Evolutionary conservation across 345 rosid species (phyloP).

Genomic region (Eucalyptus regnans): DNA sequence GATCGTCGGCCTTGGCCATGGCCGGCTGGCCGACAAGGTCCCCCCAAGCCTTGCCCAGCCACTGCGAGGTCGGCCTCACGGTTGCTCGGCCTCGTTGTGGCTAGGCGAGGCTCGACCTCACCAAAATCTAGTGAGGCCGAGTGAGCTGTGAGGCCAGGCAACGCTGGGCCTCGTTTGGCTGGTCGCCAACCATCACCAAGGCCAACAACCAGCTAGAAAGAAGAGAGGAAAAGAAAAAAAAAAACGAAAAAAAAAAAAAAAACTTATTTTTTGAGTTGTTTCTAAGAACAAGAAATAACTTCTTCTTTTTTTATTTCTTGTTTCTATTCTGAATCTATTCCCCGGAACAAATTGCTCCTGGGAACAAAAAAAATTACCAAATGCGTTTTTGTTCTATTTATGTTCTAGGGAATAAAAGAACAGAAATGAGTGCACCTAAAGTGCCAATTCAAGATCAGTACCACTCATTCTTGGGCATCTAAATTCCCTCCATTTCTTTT

Average conservation of each 20-base stretch:
- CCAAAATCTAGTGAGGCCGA: too few relatives aligned
- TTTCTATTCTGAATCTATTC: rapidly evolving
- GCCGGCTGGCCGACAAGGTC: rapidly evolving
- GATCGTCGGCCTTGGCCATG: rapidly evolving
- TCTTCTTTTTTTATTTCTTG: too few relatives aligned
- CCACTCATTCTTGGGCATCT: neutral
- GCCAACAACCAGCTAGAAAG: rapidly evolving
- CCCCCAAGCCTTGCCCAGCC: too few relatives aligned
- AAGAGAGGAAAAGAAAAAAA: too few relatives aligned
- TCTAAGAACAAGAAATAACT: rapidly evolving
- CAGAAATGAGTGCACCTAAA: too few relatives aligned
- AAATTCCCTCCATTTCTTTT: neutral
- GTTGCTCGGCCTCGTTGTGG: too few relatives aligned
- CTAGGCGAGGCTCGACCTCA: too few relatives aligned
- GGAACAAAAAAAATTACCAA: too few relatives aligned
- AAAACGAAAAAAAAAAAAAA: too few relatives aligned
- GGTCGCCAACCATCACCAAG: rapidly evolving
- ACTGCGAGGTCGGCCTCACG: rapidly evolving
- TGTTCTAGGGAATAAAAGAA: rapidly evolving
- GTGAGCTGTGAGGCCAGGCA: too few relatives aligned
- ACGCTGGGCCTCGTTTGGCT: rapidly evolving
- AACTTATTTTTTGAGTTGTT: too few relatives aligned
- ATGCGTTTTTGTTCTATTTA: rapidly evolving
- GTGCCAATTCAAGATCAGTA: neutral
- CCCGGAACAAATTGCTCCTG: rapidly evolving